Evolutionary conservation across 306 rosid genomes (phyloP), one percentile per base, ranked within the genome.

Genomic region (Dalbergia cochinchinensis): DNA sequence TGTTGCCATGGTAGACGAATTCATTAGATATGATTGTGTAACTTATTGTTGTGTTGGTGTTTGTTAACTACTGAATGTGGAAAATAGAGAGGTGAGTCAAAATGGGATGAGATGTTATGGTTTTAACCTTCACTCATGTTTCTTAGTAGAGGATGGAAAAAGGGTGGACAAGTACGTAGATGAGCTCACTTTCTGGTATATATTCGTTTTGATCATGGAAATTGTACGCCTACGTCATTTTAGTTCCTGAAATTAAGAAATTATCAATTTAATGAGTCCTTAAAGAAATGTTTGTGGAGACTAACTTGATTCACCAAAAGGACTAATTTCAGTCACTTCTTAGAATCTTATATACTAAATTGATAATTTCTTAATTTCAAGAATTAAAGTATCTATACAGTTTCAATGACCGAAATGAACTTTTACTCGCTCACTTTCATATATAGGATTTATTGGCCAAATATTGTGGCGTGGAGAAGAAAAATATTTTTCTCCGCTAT

Each of bases 1-100:
- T 63, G 15, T 37, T 69, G 34, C 60, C 57, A 11, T 19, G 73
- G 59, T 61, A 26, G 34, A 33, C 16, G 6, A 66, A 39, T 82
- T 68, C 5, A 42, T 37, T 53, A 20, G 60, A 6, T 31, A 47
- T 39, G 60, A 11, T 58, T 61, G 37, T 15, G 15, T 41, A 69
- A 44, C 42, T 69, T 50, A 16, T 15, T 70, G 37, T 62, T 26
- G 37, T 82, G 1, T 61, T 76, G 61, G 63, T 69, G 15, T 15
- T 7, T 41, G 59, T 48, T 20, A 45, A 33, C 61, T 34, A 19
- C 31, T 5, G 71, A 48, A 51, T 60, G 39, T 78, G 63, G 69
- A 44, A 68, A 26, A 68, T 44, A 39, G 70, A 47, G 39, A 19
- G 34, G 45, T 26, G 31, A 53, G 65, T 35, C 13, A 7, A 37